Conservation (phyloP, 805 yeast species). For the Candida morakotiae region DNA sequence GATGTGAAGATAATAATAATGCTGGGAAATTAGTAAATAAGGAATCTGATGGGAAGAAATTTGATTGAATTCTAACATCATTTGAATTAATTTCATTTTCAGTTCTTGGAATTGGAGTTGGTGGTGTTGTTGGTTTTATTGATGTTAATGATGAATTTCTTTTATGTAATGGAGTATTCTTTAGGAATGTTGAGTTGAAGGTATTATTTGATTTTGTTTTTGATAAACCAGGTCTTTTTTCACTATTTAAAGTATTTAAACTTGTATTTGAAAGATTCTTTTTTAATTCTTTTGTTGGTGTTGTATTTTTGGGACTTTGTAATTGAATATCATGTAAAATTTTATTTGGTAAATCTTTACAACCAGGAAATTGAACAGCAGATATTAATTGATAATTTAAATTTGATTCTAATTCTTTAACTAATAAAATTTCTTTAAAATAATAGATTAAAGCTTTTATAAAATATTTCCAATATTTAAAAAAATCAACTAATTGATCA, state of each 20-base stretch:
- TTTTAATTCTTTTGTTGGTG: slow-evolving; percentile 10
- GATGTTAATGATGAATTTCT: slow-evolving; percentile 13
- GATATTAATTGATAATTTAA: slow-evolving; percentile 34
- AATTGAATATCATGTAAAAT: slow-evolving; percentile 6
- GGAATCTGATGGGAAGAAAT: slow-evolving; percentile 16
- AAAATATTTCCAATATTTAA: slow-evolving; percentile 39
- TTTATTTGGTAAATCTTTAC: slow-evolving; percentile 32
- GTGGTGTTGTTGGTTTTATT: background rate
- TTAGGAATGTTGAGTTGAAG: slow-evolving; percentile 11
- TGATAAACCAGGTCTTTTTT: slow-evolving; percentile 19
- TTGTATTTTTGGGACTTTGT: slow-evolving; percentile 3
- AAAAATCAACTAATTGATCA: slow-evolving; percentile 32
- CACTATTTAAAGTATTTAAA: slow-evolving; percentile 4
- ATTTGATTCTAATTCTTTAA: slow-evolving; percentile 42
- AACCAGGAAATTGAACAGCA: slow-evolving; percentile 40
- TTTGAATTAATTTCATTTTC: slow-evolving; percentile 8
- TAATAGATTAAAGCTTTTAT: slow-evolving; percentile 34
- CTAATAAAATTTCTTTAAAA: slow-evolving; percentile 41
- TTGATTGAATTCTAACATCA: slow-evolving; percentile 17
- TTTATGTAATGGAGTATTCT: slow-evolving; percentile 11
- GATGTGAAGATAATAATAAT: slow-evolving; percentile 32
- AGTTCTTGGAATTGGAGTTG: background rate
- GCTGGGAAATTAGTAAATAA: slow-evolving; percentile 27
- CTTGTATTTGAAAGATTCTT: slow-evolving; percentile 9
- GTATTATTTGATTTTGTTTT: slow-evolving; percentile 20